Conservation (phyloP, 768 basidiomycete species). For the Boletus reticulatus region DNA sequence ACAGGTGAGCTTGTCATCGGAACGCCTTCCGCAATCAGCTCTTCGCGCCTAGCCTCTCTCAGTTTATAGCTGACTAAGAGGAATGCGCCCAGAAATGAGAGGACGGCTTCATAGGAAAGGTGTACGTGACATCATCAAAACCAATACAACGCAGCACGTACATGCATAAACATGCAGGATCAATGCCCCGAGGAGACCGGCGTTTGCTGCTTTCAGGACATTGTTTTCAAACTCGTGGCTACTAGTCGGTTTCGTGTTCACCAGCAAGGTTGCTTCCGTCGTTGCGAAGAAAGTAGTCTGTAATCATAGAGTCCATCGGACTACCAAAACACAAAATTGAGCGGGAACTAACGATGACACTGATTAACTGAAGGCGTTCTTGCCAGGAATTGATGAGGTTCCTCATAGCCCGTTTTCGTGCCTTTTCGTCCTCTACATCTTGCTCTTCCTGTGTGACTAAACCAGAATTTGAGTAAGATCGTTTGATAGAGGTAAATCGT, state of each 20-base stretch:
- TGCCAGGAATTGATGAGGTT: constrained; percentile 59
- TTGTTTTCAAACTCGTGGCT: constrained; percentile 9
- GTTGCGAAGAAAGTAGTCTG: constrained; percentile 66
- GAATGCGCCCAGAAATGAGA: constrained; percentile 58
- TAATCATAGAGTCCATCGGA: background rate
- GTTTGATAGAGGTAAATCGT: background rate
- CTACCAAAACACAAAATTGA: background rate
- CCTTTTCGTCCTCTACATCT: constrained; percentile 45
- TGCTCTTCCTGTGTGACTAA: constrained; percentile 50
- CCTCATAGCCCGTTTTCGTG: constrained; percentile 42
- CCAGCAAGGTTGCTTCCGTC: constrained; percentile 52
- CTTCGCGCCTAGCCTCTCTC: constrained; percentile 48
- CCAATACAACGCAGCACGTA: constrained; percentile 23
- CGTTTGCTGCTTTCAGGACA: constrained; percentile 38
- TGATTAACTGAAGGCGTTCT: constrained; percentile 60
- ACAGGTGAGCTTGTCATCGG: constrained; percentile 18
- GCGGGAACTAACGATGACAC: constrained; percentile 46
- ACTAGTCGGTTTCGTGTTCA: constrained; percentile 36
- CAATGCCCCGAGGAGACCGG: constrained; percentile 49
- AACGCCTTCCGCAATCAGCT: constrained; percentile 37
- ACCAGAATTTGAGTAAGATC: background rate
- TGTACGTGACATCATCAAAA: background rate
- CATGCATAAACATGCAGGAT: constrained; percentile 53
- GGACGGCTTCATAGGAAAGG: constrained; percentile 28
- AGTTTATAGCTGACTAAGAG: constrained; percentile 55